These are phyloP conservation scores for Bondarzewia mesenterica DNA, from an alignment of 1,284 basidiomycete species.

Conservation along the genomic window DNA sequence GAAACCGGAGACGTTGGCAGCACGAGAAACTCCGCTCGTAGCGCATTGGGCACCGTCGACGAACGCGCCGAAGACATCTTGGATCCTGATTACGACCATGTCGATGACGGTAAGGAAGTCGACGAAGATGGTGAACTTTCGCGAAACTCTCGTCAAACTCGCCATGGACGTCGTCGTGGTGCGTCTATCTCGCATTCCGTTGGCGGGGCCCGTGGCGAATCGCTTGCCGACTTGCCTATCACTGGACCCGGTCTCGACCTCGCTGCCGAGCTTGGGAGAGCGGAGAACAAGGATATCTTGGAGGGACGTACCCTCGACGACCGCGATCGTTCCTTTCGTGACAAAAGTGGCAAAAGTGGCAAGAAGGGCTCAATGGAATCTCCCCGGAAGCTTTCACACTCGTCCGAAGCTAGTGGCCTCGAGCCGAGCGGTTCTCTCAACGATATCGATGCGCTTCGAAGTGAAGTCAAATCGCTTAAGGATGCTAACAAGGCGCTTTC, in stretches of 20 bases:
- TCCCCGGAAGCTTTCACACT: conserved; percentile 27
- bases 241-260: conserved; percentile 83
- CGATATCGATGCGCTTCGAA: conserved; percentile 63
- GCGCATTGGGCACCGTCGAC: conserved; percentile 20
- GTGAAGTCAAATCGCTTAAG: conserved; percentile 83
- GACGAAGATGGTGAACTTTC: conserved; percentile 19
- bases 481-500: conserved; percentile 94
- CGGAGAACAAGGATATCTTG: conserved; percentile 73
- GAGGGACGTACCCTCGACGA: conserved; percentile 47
- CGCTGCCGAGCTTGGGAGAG: conserved; percentile 83
- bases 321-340: conserved; percentile 35
- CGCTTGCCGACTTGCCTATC: conserved; percentile 71
- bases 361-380: conserved; percentile 40
- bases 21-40: conserved; percentile 32
- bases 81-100: conserved; percentile 25
- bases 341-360: conserved; percentile 39
- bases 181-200: conserved; percentile 46
- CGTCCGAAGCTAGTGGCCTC: conserved; percentile 29
- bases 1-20: conserved; percentile 46
- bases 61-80: conserved; percentile 40
- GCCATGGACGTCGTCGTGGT: conserved; percentile 35
- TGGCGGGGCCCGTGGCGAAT: conserved; percentile 51
- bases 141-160: conserved; percentile 29
- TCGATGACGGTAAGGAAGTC: conserved; percentile 20
- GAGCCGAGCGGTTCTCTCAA: conserved; percentile 34